Percentiles rank a stretch among this genome's conserved stretches.
Conservation (phyloP, 495 filamentous ascomycete species). For the Neurospora hispaniola region DNA sequence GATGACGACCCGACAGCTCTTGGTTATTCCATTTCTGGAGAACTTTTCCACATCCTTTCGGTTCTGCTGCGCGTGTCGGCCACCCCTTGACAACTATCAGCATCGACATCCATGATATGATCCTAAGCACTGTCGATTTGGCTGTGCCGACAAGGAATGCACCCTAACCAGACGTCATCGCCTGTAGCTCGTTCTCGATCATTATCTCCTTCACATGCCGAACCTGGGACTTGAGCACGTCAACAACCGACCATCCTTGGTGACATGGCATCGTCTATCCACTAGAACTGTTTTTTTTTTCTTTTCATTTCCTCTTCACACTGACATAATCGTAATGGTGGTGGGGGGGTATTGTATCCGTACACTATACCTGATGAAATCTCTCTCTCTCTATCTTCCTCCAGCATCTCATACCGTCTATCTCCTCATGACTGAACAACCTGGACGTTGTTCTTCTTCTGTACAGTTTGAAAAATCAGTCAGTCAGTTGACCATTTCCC, state of each 20-base stretch:
- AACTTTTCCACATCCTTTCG: background rate
- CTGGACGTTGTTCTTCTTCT: conserved; percentile 99
- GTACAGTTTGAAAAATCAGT: conserved; percentile 18
- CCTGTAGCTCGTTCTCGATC: background rate
- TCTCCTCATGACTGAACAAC: conserved; percentile 63
- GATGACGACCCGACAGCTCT: background rate
- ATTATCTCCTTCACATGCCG: background rate
- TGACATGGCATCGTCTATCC: background rate
- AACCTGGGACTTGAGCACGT: background rate
- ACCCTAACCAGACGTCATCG: background rate
- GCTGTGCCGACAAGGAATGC: background rate
- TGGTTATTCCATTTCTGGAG: background rate
- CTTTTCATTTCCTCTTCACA: background rate
- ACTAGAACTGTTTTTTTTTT: background rate
- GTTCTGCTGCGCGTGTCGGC: background rate
- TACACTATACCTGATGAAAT: background rate
- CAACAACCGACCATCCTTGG: background rate
- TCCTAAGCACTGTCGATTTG: background rate
- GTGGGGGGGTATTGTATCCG: background rate
- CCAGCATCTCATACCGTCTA: background rate
- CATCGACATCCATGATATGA: background rate
- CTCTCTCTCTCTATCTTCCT: background rate
- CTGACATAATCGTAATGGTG: background rate
- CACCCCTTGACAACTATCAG: background rate
- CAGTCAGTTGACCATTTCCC: background rate